These are phyloP conservation scores for Excoecaria agallocha DNA, from an alignment of 345 rosid genomes.

Conservation along the genomic window DNA sequence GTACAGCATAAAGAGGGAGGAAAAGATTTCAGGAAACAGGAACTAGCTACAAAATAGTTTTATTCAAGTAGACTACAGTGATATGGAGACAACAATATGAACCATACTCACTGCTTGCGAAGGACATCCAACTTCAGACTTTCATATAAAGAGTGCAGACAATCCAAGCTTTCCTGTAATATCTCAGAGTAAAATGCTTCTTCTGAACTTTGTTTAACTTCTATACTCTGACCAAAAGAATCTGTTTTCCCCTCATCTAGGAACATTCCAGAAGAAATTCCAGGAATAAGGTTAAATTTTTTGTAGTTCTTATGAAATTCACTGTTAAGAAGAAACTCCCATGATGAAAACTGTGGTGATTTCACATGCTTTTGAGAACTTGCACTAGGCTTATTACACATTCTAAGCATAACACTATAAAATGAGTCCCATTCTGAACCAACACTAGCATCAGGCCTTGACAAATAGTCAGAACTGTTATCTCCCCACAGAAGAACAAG, in stretches of 20 bases:
- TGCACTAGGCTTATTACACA: conserved; percentile 51
- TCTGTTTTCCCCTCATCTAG: conserved; percentile 30
- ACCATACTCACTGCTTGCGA: conserved; percentile 62
- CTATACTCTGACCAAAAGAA: conserved; percentile 34
- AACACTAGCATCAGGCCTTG: conserved; percentile 47
- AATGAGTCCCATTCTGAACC: conserved; percentile 75
- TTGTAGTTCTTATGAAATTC: conserved; percentile 70
- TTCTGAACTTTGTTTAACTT: conserved; percentile 33
- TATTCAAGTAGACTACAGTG: conserved; percentile 1
- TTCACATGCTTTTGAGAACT: conserved; percentile 35
- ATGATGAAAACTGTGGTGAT: conserved; percentile 46
- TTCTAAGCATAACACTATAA: conserved; percentile 53
- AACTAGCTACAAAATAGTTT: background rate
- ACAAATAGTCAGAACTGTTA: conserved; percentile 38
- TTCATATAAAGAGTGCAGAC: conserved; percentile 90
- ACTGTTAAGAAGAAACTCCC: conserved; percentile 88
- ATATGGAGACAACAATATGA: conserved; percentile 1
- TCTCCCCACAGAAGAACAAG: conserved; percentile 86
- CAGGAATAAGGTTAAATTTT: conserved; percentile 38
- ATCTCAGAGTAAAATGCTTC: conserved; percentile 48
- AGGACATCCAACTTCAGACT: conserved; percentile 86
- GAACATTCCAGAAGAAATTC: conserved; percentile 33
- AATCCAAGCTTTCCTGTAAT: conserved; percentile 60
- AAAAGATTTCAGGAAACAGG: background rate
- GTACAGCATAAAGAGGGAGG: background rate